Evolutionary conservation across 306 rosid genomes (phyloP), one percentile per base, ranked within the genome.

Genomic region (Vigna radiata): DNA sequence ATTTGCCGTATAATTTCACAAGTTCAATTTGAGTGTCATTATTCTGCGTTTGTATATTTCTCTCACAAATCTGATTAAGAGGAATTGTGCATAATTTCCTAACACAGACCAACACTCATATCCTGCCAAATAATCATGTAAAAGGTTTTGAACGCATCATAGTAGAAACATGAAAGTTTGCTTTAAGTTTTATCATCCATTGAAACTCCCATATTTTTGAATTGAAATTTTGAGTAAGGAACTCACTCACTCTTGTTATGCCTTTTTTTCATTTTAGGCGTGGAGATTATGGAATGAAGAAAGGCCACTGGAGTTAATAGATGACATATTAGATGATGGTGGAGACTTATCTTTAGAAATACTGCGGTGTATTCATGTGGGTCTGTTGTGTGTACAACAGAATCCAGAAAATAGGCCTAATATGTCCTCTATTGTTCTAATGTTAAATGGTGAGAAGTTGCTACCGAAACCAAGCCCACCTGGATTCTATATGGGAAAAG

Each of bases 201-300:
- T 41, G 46, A 41, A 41, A 8, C 46, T 27, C 4, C 8, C 12
- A 2, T 2, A 1, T 41, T 3, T 41, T 41, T 41, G 9, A 39
- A 48, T 48, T 7, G 56, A 52, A 17, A 52, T 0, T 52, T 54
- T 19, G 12, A 8, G 14, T 19, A 54, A 5, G 27, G 36, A 11
- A n/a, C 31, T 13, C 31, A 31, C 13, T 29, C 18, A 59, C 10
- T 25, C 39, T 14, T 61, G 19, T 2, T 7, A 29, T 29, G 0
- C 1, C 1, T 31, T 7, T 18, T 31, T 31, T 1, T 29, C 43
- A 61, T 61, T 61, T 31, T 3, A 61, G 67, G 67, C 41, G 15
- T 59, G 65, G 65, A 27, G 65, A 6, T 29, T 59, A 2, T 59
- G 65, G 19, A 10, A 29, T 61, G 67, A 61, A 61, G 67, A 31